These are phyloP conservation scores for Mycena sanguinolenta DNA, from an alignment of 768 basidiomycete species.

Conservation along the genomic window DNA sequence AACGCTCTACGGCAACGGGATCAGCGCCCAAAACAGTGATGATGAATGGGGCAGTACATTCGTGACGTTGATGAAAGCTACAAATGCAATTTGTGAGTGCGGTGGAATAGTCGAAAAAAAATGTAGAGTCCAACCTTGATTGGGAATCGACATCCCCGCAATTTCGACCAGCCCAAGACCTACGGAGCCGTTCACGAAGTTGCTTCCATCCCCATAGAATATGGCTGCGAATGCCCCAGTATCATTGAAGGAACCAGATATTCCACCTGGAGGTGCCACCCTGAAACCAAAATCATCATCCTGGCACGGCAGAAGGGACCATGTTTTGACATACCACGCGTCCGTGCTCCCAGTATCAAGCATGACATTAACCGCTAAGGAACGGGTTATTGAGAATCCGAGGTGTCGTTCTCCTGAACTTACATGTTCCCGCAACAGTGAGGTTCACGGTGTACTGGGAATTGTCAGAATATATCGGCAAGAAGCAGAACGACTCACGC, in stretches of 20 bases:
- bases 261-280: conserved; percentile 50
- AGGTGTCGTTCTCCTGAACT: neutral
- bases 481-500: conserved; percentile 17
- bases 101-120: neutral
- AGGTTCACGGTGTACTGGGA: conserved; percentile 31
- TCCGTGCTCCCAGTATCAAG: conserved; percentile 58
- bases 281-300: conserved; percentile 33
- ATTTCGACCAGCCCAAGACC: conserved; percentile 48
- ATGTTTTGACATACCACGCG: conserved; percentile 44
- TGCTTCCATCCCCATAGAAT: conserved; percentile 52
- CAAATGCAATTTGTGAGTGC: neutral
- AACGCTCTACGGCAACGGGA: conserved; percentile 20
- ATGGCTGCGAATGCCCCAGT: conserved; percentile 45
- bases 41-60: conserved; percentile 14
- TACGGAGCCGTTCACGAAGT: conserved; percentile 51
- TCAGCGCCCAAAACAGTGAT: neutral
- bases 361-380: conserved; percentile 45
- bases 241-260: conserved; percentile 49
- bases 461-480: neutral
- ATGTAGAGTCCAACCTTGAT: conserved; percentile 30
- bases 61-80: conserved; percentile 49
- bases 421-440: conserved; percentile 32
- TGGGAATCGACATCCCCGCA: conserved; percentile 45
- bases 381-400: neutral
- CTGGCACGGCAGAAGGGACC: neutral